Conservation (phyloP, 2,329 filamentous ascomycete species). For the Alternaria triticimaculans region DNA sequence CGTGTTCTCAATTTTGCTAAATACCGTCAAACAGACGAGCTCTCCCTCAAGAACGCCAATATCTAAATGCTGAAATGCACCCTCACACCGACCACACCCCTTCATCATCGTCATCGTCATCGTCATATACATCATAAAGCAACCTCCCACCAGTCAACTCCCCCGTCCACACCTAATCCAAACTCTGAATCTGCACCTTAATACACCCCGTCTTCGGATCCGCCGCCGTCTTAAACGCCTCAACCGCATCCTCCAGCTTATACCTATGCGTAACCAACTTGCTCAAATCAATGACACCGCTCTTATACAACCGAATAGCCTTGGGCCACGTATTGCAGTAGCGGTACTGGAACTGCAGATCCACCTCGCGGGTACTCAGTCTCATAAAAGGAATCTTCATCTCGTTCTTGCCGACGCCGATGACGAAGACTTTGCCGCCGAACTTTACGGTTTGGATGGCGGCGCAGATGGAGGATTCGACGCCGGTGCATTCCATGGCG, state of each 20-base stretch:
- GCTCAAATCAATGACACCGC: conserved; percentile 79
- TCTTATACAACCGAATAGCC: conserved; percentile 86
- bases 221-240: conserved; percentile 88
- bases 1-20: not conserved
- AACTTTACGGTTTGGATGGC: conserved; percentile 93
- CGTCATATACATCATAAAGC: not conserved
- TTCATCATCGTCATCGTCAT: not conserved
- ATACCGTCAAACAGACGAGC: not conserved
- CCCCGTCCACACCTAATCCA: conserved; percentile 29
- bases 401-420: conserved; percentile 93
- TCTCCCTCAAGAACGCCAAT: not conserved
- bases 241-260: conserved; percentile 81
- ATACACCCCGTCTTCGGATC: conserved; percentile 94
- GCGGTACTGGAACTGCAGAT: conserved; percentile 95
- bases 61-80: not conserved
- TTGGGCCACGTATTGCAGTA: conserved; percentile 97
- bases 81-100: not conserved
- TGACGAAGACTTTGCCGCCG: conserved; percentile 95
- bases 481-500: conserved; percentile 91
- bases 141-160: not conserved
- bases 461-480: conserved; percentile 84
- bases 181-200: conserved; percentile 91
- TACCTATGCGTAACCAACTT: conserved; percentile 88
- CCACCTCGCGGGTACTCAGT: conserved; percentile 86
- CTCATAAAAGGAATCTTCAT: conserved; percentile 97